These are phyloP conservation scores for Wickerhamomyces ciferrii DNA, from an alignment of 805 yeast species.

Conservation along the genomic window DNA sequence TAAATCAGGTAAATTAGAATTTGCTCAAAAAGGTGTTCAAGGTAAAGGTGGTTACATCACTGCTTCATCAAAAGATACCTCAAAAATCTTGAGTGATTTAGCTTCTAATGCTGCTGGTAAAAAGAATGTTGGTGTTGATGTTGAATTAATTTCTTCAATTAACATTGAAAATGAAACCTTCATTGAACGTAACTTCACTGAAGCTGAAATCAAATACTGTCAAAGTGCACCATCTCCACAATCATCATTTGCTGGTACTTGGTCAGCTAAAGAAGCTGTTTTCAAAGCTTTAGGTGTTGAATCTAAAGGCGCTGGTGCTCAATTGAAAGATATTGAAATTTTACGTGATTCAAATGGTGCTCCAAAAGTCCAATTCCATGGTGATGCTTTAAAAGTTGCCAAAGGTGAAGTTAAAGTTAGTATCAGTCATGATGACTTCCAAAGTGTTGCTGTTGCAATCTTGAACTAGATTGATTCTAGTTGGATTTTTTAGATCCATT, in stretches of 20 bases:
- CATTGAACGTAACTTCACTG: conserved; percentile 87
- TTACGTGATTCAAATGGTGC: conserved; percentile 58
- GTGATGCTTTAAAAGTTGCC: conserved; percentile 69
- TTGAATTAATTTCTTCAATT: conserved; percentile 78
- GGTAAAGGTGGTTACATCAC: conserved; percentile 36
- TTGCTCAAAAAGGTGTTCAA: conserved; percentile 48
- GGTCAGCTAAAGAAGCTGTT: conserved; percentile 99
- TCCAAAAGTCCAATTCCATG: conserved; percentile 74
- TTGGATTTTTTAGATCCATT: no score
- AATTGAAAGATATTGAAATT: conserved; percentile 88
- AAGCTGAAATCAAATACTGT: conserved; percentile 76
- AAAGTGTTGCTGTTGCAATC: conserved; percentile 96
- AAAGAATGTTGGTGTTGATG: conserved; percentile 91
- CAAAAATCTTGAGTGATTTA: conserved; percentile 52
- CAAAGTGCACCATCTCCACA: conserved; percentile 65
- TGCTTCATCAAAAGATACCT: conserved; percentile 49
- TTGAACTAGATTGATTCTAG: conserved; percentile 12
- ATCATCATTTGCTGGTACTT: conserved; percentile 93
- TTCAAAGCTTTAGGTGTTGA: conserved; percentile 90
- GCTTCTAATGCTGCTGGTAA: conserved; percentile 40
- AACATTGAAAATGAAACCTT: conserved; percentile 89
- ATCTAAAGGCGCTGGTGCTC: conserved; percentile 93
- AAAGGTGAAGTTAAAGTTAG: conserved; percentile 76
- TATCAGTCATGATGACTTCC: conserved; percentile 94
- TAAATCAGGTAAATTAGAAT: conserved; percentile 40